Base-by-base conservation (phyloP, 257 asterid species). In the Asclepias syriaca region DNA sequence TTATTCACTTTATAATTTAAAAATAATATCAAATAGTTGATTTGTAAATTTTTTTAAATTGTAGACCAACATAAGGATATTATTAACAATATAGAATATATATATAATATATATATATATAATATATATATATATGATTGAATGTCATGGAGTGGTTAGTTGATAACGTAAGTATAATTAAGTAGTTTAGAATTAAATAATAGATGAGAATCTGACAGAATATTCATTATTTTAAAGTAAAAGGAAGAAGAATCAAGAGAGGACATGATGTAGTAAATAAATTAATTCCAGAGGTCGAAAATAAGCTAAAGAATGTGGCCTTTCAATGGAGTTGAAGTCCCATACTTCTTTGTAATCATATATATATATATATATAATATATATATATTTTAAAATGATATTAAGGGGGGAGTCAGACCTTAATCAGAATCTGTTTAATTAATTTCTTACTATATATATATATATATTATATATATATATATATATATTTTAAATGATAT, bases 281-380 rank as follows among this genome's bases (percentile, higher is more conserved):
- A 15, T 18, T 27, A 71, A 43, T 46, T 45, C 61, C 48, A 57
- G 34, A 37, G 70, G 50, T 24, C 57, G 15, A 13, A 39, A 37
- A 70, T 68, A 21, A 59, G 21, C 58, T 50, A 34, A 69, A 10
- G 19, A 11, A 37, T 48, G 65, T 55, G 78, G 39, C 82, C 70
- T 50, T 57, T 79, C 77, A 71, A 49, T 27, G 71, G 45, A 70
- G 24, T 65, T 65, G 76, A 48, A 74, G 82, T 74, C 82, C 55
- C 58, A 55, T 65, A 55, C 18, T 46, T 19, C 5, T 34, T 34
- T 34, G 5, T 34, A 34, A 34, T 34, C 0, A 34, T 0, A 34
- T 34, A 34, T 34, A 14, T 48, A 48, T 48, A 48, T 9, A n/a
- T n/a, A n/a, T n/a, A n/a, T n/a, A n/a, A n/a, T n/a, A n/a, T n/a